Conservation (phyloP, 768 basidiomycete genomes). For the Asterophora parasitica region DNA sequence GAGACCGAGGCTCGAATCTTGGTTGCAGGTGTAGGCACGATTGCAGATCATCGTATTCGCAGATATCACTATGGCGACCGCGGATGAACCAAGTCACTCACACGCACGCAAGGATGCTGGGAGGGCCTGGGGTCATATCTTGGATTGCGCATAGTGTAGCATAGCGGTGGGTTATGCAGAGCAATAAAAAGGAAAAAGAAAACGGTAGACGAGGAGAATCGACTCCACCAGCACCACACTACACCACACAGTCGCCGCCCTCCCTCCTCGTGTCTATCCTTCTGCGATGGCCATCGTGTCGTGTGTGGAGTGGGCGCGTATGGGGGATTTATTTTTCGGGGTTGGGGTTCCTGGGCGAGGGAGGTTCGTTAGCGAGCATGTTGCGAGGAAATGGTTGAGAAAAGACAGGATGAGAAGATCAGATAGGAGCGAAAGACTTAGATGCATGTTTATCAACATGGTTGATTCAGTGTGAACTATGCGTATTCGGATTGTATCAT, state of each 20-base stretch:
- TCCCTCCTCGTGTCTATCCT: conserved; percentile 1
- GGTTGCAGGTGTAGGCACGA: too few relatives aligned
- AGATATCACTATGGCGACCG: not conserved
- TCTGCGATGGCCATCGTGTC: not conserved
- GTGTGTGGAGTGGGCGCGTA: not conserved
- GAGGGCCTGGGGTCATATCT: conserved; percentile 13
- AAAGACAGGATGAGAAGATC: conserved; percentile 36
- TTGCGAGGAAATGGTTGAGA: conserved; percentile 12
- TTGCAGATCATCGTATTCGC: not conserved
- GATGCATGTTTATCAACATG: conserved; percentile 84
- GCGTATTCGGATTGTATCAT: conserved; percentile 62
- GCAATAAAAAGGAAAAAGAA: conserved; percentile 4
- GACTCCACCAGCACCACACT: conserved; percentile 4
- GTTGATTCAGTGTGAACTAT: conserved; percentile 96
- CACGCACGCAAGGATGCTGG: conserved; percentile 7
- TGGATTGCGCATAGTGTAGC: conserved; percentile 15
- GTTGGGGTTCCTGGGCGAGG: conserved; percentile 52
- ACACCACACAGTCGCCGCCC: conserved; percentile 5
- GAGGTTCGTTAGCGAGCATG: conserved; percentile 20
- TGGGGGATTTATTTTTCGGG: conserved; percentile 51
- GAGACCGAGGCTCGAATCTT: too few relatives aligned
- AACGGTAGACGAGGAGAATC: not conserved
- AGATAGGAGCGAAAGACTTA: conserved; percentile 99
- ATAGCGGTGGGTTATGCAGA: conserved; percentile 7
- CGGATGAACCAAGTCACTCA: too few relatives aligned